Evolutionary conservation across 208 protist species (phyloP).

Genomic region (Strigomonas galati): DNA sequence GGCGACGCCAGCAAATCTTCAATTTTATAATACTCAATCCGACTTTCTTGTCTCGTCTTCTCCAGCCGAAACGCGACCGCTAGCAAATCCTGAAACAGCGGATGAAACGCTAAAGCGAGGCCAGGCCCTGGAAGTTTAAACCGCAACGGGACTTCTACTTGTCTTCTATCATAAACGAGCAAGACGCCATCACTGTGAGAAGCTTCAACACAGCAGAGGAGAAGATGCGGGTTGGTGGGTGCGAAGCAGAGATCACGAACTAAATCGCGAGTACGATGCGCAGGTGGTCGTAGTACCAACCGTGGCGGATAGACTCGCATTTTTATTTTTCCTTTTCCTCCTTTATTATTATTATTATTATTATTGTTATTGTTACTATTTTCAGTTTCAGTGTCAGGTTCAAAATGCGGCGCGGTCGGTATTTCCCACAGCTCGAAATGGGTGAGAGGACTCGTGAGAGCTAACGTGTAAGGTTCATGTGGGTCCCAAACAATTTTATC

Average conservation of each 20-base stretch:
- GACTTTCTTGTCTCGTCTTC: conserved; percentile 64
- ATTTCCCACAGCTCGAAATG: conserved; percentile 86
- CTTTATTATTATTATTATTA: no score
- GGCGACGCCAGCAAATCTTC: neutral
- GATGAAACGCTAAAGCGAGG: conserved; percentile 67
- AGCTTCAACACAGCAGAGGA: conserved; percentile 62
- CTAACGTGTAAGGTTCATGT: conserved; percentile 84
- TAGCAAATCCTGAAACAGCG: conserved; percentile 73
- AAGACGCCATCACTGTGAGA: conserved; percentile 53
- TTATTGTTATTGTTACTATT: no score
- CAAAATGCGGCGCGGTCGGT: conserved; percentile 25
- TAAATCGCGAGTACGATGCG: conserved; percentile 44
- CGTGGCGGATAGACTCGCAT: conserved; percentile 45
- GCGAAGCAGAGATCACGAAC: conserved; percentile 76
- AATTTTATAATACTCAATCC: conserved; percentile 45
- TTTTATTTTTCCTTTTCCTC: no score
- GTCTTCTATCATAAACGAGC: conserved; percentile 71
- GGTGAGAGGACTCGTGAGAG: conserved; percentile 53
- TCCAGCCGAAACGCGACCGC: conserved; percentile 67
- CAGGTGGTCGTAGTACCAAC: conserved; percentile 68
- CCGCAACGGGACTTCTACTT: conserved; percentile 47
- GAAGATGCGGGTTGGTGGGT: conserved; percentile 59
- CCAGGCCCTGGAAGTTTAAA: conserved; percentile 55
- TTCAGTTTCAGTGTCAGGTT: no score
- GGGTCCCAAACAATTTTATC: conserved; percentile 82